Evolutionary conservation across 495 filamentous ascomycete genomes (phyloP).

Genomic region (Hypoxylon crocopeplum): DNA sequence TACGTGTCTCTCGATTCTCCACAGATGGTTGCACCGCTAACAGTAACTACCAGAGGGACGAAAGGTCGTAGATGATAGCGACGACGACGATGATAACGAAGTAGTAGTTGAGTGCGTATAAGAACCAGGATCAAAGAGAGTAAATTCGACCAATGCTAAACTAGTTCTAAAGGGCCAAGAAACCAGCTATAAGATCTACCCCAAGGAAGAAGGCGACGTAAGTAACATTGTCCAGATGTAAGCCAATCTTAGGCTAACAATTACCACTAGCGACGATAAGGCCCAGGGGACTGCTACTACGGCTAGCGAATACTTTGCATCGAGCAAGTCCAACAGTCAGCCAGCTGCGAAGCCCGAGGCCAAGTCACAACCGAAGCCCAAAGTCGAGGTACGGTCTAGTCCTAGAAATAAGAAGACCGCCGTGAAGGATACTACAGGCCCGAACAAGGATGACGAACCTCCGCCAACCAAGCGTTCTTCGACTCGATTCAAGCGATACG

Average conservation of each 20-base stretch:
- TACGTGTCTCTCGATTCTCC: background rate
- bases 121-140: background rate
- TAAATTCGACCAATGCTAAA: slow-evolving; percentile 6
- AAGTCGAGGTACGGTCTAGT: slow-evolving; percentile 47
- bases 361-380: slow-evolving; percentile 40
- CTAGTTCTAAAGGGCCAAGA: slow-evolving; percentile 43
- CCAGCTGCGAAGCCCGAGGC: slow-evolving; percentile 44
- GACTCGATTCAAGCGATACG: slow-evolving; percentile 40
- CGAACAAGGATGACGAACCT: slow-evolving; percentile 35
- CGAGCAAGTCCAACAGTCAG: slow-evolving; percentile 48
- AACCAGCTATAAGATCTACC: slow-evolving; percentile 44
- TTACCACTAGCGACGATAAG: slow-evolving; percentile 35
- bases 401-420: slow-evolving; percentile 47
- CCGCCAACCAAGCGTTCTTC: slow-evolving; percentile 42
- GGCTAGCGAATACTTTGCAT: slow-evolving; percentile 58
- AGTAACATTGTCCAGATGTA: slow-evolving; percentile 19
- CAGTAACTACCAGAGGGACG: slow-evolving; percentile 57
- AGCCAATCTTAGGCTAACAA: background rate
- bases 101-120: slow-evolving; percentile 44
- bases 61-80: slow-evolving; percentile 78
- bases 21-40: slow-evolving; percentile 29
- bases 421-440: slow-evolving; percentile 24
- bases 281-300: slow-evolving; percentile 54
- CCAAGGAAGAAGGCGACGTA: slow-evolving; percentile 53
- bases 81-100: slow-evolving; percentile 73